Percentiles rank a stretch among this genome's conserved stretches.
These are phyloP conservation scores for Naematelia encephala DNA, from an alignment of 768 basidiomycete genomes.

Conservation along the genomic window DNA sequence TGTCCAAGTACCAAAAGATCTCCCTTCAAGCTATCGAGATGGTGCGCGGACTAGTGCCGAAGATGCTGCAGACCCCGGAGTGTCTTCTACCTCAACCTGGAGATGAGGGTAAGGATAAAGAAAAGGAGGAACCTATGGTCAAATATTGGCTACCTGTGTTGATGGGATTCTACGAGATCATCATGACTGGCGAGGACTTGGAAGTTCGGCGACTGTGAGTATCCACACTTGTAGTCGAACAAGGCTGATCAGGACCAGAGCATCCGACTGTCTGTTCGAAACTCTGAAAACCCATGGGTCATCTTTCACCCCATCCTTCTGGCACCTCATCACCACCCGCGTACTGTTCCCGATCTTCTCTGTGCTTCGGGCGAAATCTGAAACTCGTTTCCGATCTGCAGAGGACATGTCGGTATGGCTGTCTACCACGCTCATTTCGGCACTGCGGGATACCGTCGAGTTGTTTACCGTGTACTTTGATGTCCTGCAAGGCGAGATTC, in stretches of 20 bases:
- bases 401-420: conserved; percentile 99
- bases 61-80: conserved; percentile 82
- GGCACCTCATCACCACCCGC: conserved; percentile 96
- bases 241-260: conserved; percentile 56
- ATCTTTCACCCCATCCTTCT: conserved; percentile 84
- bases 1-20: conserved; percentile 98
- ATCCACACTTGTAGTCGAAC: neutral
- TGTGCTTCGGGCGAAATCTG: conserved; percentile 61
- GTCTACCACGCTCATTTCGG: conserved; percentile 98
- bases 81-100: conserved; percentile 50
- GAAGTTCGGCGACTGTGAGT: conserved; percentile 93
- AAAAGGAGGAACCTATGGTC: conserved; percentile 72
- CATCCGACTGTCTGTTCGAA: conserved; percentile 91
- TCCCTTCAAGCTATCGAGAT: conserved; percentile 93
- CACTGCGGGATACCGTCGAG: conserved; percentile 88
- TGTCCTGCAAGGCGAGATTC: conserved; percentile 80
- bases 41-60: conserved; percentile 86
- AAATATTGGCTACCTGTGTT: conserved; percentile 95
- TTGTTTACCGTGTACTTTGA: conserved; percentile 95
- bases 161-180: conserved; percentile 98
- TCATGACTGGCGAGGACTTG: conserved; percentile 98
- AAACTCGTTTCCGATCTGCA: conserved; percentile 74
- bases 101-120: conserved; percentile 22
- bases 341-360: conserved; percentile 98
- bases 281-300: conserved; percentile 86